Conservation (phyloP, 306 rosid species). For the cucumber (Cucumis sativus) region Cucumber_9930_V3 NC_026661.2:5002001-5002500, state of each 20-base stretch:
- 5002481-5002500: background rate
- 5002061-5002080: background rate
- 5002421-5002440: background rate
- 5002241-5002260: background rate
- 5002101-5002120: background rate
- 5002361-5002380: conserved; percentile 91
- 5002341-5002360: conserved; percentile 63
- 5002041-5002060: background rate
- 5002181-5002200: background rate
- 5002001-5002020: background rate
- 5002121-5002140: background rate
- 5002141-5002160: background rate
- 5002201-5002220: background rate
- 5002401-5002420: conserved; percentile 41
- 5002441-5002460: background rate
- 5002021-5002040: background rate
- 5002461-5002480: background rate
- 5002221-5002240: background rate
- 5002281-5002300: conserved; percentile 45
- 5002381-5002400: conserved; percentile 57
- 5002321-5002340: conserved; percentile 72
- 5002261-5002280: background rate
- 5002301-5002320: conserved; percentile 78
- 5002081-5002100: background rate
- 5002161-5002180: background rate